phyloP scores from a whole-genome alignment of 2,329 filamentous ascomycete species.

The Fusarium nanum region DNA sequence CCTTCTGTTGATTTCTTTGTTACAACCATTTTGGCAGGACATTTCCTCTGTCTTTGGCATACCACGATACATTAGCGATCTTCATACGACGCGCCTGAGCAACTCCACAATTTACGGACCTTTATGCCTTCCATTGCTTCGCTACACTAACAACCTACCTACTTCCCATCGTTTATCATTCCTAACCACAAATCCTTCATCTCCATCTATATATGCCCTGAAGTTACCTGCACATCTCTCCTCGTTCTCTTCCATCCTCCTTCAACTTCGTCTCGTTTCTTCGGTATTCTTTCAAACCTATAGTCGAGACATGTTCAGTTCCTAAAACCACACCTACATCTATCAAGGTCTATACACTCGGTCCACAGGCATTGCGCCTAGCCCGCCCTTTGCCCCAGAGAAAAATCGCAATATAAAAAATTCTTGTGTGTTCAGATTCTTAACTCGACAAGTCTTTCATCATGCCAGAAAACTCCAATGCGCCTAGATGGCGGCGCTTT shows the following conservation, averaged over 20 bases:
- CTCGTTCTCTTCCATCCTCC: neutral
- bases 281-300: neutral
- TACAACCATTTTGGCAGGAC: neutral
- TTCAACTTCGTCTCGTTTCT: neutral
- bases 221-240: neutral
- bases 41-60: neutral
- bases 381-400: neutral
- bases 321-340: conserved; percentile 1
- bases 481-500: conserved; percentile 37
- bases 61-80: neutral
- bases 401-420: neutral
- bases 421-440: neutral
- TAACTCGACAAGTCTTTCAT: neutral
- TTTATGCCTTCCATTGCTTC: conserved; percentile 17
- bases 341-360: conserved; percentile 15
- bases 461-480: conserved; percentile 35
- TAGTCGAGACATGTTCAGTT: conserved; percentile 2
- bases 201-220: conserved; percentile 1
- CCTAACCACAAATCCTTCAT: neutral
- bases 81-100: neutral
- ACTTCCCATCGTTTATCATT: neutral
- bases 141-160: conserved; percentile 2
- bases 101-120: conserved; percentile 19
- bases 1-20: neutral
- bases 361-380: conserved; percentile 1